These are phyloP conservation scores for Penicillium italicum DNA, from an alignment of 2,329 filamentous ascomycete species.

Conservation along the genomic window DNA sequence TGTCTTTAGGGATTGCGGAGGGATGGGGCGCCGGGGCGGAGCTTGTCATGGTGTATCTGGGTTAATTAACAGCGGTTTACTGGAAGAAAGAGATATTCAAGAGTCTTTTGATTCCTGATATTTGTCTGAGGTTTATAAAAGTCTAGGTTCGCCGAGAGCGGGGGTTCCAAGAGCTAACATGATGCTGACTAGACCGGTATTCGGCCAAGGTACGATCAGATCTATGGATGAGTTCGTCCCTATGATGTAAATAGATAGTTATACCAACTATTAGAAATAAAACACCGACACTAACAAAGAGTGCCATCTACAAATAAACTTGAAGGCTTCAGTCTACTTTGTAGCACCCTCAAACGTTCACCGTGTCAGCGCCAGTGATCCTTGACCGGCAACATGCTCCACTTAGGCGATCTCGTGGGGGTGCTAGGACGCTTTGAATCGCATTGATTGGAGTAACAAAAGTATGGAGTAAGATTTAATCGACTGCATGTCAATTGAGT, in stretches of 20 bases:
- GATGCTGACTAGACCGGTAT: background rate
- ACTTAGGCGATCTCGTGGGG: constrained; percentile 9
- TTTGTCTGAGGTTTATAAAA: background rate
- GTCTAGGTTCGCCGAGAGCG: background rate
- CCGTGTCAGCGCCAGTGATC: background rate
- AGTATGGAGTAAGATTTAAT: background rate
- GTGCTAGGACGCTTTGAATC: background rate
- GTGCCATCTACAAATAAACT: too few relatives aligned
- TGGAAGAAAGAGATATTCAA: too few relatives aligned
- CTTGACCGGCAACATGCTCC: background rate
- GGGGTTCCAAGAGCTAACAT: background rate
- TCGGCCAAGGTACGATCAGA: background rate
- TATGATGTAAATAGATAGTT: background rate
- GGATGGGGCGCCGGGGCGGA: constrained; percentile 3
- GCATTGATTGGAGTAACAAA: background rate
- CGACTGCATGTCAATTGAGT: background rate
- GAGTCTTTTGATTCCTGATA: background rate
- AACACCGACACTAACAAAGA: too few relatives aligned
- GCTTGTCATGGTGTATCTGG: constrained; percentile 12
- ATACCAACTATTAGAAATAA: background rate
- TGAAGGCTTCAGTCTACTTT: background rate
- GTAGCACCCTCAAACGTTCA: background rate
- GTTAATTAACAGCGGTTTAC: background rate
- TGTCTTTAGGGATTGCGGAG: constrained; percentile 17
- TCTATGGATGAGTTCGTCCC: background rate